A percentile compares a stretch with the other conserved stretches of the same genome.
phyloP scores from a whole-genome alignment of 805 yeast species.

The Candida insectorum region DNA sequence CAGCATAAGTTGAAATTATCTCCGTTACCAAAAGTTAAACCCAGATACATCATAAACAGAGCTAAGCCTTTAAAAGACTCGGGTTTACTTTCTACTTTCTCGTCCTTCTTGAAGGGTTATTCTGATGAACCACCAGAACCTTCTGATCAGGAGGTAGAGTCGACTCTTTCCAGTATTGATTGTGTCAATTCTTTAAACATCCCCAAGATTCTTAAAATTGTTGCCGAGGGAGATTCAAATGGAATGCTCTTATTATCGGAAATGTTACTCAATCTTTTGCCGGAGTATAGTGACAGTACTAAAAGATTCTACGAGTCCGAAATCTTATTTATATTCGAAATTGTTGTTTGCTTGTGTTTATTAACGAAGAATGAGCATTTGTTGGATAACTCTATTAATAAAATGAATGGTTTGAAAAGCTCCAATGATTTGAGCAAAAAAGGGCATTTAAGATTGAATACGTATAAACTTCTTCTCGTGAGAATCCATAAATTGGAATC shows the following conservation, averaged over 20 bases:
- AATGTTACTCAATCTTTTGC: slow-evolving; percentile 25
- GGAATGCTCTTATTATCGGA: slow-evolving; percentile 32
- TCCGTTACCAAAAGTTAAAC: slow-evolving; percentile 57
- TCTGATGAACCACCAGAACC: slow-evolving; percentile 90
- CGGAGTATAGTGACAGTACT: slow-evolving; percentile 22
- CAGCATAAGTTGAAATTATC: slow-evolving; percentile 55
- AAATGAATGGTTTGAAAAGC: slow-evolving; percentile 7
- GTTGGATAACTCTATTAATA: slow-evolving; percentile 14
- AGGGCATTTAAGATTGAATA: slow-evolving; percentile 40
- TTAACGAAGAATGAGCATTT: slow-evolving; percentile 23
- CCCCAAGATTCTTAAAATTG: slow-evolving; percentile 49
- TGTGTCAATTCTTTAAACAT: slow-evolving; percentile 74
- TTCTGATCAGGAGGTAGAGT: slow-evolving; percentile 85
- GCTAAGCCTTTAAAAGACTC: slow-evolving; percentile 64
- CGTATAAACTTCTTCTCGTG: slow-evolving; percentile 49
- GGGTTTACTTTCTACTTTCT: slow-evolving; percentile 85
- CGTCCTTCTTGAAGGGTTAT: slow-evolving; percentile 85
- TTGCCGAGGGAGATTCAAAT: slow-evolving; percentile 33
- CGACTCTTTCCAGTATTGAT: slow-evolving; percentile 77
- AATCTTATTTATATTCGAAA: slow-evolving; percentile 47
- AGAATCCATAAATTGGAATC: slow-evolving; percentile 15
- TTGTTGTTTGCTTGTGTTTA: slow-evolving; percentile 33
- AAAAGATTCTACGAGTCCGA: slow-evolving; percentile 46
- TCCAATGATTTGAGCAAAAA: slow-evolving; percentile 23
- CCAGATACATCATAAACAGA: slow-evolving; percentile 63